These are phyloP conservation scores for Botrytis squamosa DNA, from an alignment of 2,329 filamentous ascomycete species.

Conservation along the genomic window DNA sequence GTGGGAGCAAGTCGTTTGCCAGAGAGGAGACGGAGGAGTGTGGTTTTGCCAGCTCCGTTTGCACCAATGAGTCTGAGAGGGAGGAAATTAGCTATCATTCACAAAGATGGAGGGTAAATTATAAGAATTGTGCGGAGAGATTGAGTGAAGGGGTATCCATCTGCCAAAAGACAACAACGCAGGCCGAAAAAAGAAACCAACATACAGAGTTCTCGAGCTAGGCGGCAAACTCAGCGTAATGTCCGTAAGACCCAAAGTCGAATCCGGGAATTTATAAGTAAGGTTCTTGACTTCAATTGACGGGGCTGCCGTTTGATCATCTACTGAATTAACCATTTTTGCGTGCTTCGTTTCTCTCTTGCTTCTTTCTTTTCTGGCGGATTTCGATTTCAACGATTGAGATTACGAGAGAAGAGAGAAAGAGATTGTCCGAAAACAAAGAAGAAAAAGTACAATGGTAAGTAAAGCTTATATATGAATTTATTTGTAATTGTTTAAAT, in stretches of 20 bases:
- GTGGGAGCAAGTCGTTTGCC: slow-evolving; percentile 89
- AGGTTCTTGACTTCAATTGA: slow-evolving; percentile 70
- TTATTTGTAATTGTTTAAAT: neutral
- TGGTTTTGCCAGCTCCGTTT: slow-evolving; percentile 97
- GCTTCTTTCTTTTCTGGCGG: neutral
- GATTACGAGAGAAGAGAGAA: neutral
- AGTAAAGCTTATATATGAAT: neutral
- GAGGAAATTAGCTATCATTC: slow-evolving; percentile 63
- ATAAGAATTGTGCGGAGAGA: neutral
- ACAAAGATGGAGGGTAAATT: rapidly evolving
- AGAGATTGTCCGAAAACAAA: neutral
- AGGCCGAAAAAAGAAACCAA: slow-evolving; percentile 41
- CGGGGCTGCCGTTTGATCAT: slow-evolving; percentile 32
- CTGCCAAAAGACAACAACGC: no score
- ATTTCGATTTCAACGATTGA: neutral
- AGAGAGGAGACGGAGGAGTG: slow-evolving; percentile 83
- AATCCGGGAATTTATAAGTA: slow-evolving; percentile 86
- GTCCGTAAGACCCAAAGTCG: slow-evolving; percentile 72
- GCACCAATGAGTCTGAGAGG: slow-evolving; percentile 81
- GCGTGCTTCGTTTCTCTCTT: neutral
- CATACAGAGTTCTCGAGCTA: slow-evolving; percentile 60
- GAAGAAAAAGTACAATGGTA: neutral
- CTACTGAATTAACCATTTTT: slow-evolving; percentile 15
- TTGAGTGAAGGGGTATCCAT: neutral
- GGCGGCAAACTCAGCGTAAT: slow-evolving; percentile 60